Evolutionary conservation across 164 flowering plant genomes (phyloP).

Genomic region (Saururus chinensis): DNA sequence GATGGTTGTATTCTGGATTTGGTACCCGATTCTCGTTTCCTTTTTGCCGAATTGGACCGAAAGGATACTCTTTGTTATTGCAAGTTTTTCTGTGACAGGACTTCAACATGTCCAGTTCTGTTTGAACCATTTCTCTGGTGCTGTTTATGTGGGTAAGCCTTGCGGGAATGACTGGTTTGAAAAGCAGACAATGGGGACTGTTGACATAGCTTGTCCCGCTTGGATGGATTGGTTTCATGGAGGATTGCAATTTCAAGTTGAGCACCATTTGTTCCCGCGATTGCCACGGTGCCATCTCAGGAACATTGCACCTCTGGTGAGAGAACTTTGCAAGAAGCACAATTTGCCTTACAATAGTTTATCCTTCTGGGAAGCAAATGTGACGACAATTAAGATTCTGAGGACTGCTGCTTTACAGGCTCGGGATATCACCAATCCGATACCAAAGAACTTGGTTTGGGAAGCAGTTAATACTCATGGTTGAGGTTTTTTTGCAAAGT

Average conservation of each 20-base stretch:
- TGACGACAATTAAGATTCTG: conserved; percentile 34
- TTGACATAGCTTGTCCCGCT: conserved; percentile 38
- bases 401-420: conserved; percentile 57
- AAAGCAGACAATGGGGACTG: conserved; percentile 44
- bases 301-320: conserved; percentile 40
- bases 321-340: conserved; percentile 64
- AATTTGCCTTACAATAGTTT: conserved; percentile 43
- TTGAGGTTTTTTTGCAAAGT: conserved; percentile 11
- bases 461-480: conserved; percentile 73
- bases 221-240: conserved; percentile 78
- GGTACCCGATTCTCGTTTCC: conserved; percentile 48
- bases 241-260: conserved; percentile 63
- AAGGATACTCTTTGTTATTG: conserved; percentile 37
- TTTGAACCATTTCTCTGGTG: conserved; percentile 52
- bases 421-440: conserved; percentile 29
- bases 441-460: conserved; percentile 50
- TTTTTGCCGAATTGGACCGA: conserved; percentile 46
- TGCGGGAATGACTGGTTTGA: conserved; percentile 52
- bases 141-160: conserved; percentile 51
- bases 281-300: conserved; percentile 56
- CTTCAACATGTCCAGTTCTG: conserved; percentile 56
- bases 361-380: conserved; percentile 50
- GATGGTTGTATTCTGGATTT: conserved; percentile 43
- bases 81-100: conserved; percentile 34
- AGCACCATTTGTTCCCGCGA: conserved; percentile 66